Base-by-base conservation (phyloP, 371 early-diverging fungal genomes). In the Homolaphlyctis polyrhiza region DNA sequence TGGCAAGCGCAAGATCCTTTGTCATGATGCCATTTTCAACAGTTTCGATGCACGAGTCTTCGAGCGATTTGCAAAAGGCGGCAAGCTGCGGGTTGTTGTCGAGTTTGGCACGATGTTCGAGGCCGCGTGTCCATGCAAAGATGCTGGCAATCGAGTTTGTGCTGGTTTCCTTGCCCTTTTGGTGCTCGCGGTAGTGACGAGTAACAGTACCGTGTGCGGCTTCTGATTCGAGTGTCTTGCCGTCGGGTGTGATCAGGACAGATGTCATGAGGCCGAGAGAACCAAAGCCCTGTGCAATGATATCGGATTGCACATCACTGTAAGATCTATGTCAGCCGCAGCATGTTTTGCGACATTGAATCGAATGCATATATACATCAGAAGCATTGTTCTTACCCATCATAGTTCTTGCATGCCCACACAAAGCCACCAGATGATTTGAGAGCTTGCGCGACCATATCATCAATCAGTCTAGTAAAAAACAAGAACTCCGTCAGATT, bases 121-220 rank as follows among this genome's bases (percentile, higher is more conserved):
- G 82, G 63, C 98, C 98, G 62, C 97, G 91, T 43, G 96, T 91
- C 97, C 97, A 97, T 27, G 98, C 97, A 79, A 94, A 97, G 81
- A 97, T 96, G 47, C 90, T 90, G 3, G 98, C 97, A 65, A 97
- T 92, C 1, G 98, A 94, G 87, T 97, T 97, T 69, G 98, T 97
- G 63, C 92, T 91, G 35, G 83, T 83, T 59, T 79, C 78, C 28
- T 66, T 52, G 59, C 83, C 79, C 84, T 96, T 91, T 76, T 96
- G 97, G 84, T 95, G 91, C 77, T 94, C 91, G 66, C 97, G 88
- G 87, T 89, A 97, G 76, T 97, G 97, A 59, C 97, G 88, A 23
- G 97, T 97, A 57, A 97, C 97, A 16, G 97, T 97, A 68, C 95
- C 97, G 78, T 97, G 97, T 32, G 97, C 97, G 54, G 97, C 97